Percentiles rank a stretch among this genome's conserved stretches.
phyloP scores from a whole-genome alignment of 2,329 filamentous ascomycete genomes.

The Bipolaris victoriae region DNA sequence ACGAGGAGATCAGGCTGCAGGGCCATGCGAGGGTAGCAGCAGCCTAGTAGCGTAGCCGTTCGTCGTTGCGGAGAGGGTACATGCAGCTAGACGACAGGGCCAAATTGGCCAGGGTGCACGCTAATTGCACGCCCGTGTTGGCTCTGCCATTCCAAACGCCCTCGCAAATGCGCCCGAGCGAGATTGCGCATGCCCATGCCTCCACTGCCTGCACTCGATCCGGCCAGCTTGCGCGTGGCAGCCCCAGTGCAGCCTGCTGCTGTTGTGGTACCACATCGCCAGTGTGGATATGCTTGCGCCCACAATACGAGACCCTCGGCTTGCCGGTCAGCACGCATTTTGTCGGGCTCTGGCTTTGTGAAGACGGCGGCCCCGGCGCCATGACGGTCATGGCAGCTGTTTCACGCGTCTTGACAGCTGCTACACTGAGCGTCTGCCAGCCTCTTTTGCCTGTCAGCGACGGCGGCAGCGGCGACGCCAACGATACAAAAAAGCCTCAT shows the following conservation, averaged over 20 bases:
- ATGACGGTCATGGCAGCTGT: constrained; percentile 18
- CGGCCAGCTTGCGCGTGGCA: neutral
- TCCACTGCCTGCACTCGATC: constrained; percentile 10
- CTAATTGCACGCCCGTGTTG: constrained; percentile 13
- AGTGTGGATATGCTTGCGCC: neutral
- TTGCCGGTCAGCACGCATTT: neutral
- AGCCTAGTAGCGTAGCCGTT: constrained; percentile 4
- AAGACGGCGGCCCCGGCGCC: constrained; percentile 14
- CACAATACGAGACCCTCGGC: neutral
- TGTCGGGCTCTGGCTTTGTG: neutral
- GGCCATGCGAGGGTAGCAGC: neutral
- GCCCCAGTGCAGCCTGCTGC: too few species aligned
- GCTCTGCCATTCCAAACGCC: constrained; percentile 1
- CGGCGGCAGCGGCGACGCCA: neutral
- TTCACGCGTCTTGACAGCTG: constrained; percentile 10
- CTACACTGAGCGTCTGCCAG: neutral
- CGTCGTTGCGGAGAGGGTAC: constrained; percentile 11
- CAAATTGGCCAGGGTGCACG: constrained; percentile 18
- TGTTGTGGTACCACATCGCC: too few species aligned
- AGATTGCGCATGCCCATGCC: constrained; percentile 8
- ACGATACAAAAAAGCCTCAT: neutral
- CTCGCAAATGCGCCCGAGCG: constrained; percentile 3
- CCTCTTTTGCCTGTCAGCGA: neutral
- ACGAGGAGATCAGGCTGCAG: neutral
- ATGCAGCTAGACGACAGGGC: constrained; percentile 2